Evolutionary conservation across 257 asterid species (phyloP).

Genomic region (Solanum virginianum): DNA sequence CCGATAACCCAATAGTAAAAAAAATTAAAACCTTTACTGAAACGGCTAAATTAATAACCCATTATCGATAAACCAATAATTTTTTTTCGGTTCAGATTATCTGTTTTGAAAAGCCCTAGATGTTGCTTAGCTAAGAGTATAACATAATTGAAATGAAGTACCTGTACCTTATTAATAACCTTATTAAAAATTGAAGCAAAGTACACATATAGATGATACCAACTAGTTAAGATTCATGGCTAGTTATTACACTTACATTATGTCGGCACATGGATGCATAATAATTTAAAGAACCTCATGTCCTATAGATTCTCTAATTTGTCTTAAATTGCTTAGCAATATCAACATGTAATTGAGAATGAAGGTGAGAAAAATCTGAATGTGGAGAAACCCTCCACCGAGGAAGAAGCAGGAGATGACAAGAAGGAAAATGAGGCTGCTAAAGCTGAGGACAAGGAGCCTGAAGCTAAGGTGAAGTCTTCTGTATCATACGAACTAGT

Average conservation of each 20-base stretch:
- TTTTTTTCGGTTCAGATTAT: no score
- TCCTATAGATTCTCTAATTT: not conserved
- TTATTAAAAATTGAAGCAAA: not conserved
- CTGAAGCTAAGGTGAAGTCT: conserved; percentile 55
- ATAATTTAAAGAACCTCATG: not conserved
- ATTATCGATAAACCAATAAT: no score
- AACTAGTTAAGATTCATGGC: not conserved
- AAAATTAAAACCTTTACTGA: no score
- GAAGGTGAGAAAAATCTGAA: conserved; percentile 48
- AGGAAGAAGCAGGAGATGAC: conserved; percentile 36
- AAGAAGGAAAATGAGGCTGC: conserved; percentile 35
- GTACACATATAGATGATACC: not conserved
- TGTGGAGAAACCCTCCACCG: conserved; percentile 36
- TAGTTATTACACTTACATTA: not conserved
- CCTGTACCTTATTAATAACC: not conserved
- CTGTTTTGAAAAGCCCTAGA: no score
- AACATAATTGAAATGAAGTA: not conserved
- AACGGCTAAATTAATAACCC: no score
- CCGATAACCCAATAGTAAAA: no score
- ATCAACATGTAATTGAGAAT: not conserved
- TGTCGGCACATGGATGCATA: not conserved
- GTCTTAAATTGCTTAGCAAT: not conserved
- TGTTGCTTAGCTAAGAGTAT: not conserved
- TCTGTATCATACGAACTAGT: not conserved
- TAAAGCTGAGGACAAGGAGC: conserved; percentile 61